Evolutionary conservation across 495 filamentous ascomycete genomes (phyloP).

Genomic region (Tuber magnatum): DNA sequence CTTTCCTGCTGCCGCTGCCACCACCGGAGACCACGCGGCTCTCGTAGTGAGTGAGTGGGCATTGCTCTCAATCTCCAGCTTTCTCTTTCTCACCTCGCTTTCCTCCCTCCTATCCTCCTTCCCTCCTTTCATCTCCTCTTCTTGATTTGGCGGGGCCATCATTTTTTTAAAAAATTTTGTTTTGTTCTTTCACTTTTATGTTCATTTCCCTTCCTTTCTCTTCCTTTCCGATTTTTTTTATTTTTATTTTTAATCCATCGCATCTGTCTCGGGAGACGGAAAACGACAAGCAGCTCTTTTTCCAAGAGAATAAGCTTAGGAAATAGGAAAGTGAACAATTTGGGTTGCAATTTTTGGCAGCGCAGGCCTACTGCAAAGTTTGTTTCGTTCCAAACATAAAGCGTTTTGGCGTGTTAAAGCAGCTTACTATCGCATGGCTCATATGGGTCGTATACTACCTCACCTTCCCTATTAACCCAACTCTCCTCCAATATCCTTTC

Average conservation of each 20-base stretch:
- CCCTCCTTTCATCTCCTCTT: background rate
- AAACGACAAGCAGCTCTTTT: background rate
- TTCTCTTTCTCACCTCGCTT: slow-evolving; percentile 17
- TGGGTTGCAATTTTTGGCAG: background rate
- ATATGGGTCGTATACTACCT: background rate
- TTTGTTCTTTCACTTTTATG: background rate
- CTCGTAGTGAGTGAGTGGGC: background rate
- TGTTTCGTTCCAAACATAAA: slow-evolving; percentile 4
- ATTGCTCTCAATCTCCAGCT: slow-evolving; percentile 11
- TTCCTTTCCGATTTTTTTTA: slow-evolving; percentile 9
- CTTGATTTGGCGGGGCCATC: slow-evolving; percentile 18
- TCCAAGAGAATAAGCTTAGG: slow-evolving; percentile 5
- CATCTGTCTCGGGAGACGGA: slow-evolving; percentile 8
- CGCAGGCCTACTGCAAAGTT: background rate
- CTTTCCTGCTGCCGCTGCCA: background rate
- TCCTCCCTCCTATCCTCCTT: slow-evolving; percentile 16
- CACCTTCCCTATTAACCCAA: background rate
- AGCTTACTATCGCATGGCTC: background rate
- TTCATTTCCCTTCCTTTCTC: slow-evolving; percentile 24
- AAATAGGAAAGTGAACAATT: background rate
- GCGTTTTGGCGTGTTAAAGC: background rate
- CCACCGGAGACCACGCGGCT: background rate
- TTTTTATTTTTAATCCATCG: slow-evolving; percentile 8
- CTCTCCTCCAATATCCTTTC: background rate
- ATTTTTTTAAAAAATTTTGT: background rate